Base-by-base conservation (phyloP, 2,329 filamentous ascomycete genomes). In the Apiospora malaysiana region DNA sequence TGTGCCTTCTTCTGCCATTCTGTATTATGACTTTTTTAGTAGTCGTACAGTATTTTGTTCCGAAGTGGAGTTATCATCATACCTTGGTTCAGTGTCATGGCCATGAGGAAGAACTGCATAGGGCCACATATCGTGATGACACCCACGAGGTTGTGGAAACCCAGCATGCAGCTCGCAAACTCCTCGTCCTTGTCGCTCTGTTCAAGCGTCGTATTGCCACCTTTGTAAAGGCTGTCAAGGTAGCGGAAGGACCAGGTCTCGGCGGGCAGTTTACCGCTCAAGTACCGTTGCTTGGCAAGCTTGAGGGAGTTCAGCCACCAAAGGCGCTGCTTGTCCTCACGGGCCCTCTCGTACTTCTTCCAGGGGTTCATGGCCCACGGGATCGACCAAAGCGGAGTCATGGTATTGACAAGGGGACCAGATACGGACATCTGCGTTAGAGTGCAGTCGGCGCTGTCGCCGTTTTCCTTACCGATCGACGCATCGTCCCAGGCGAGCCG, bases 1-100 rank as follows among this genome's bases (percentile, higher is more conserved):
- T 90, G 87, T 6, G 86, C 84, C 74, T 84, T 85, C 70, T 76
- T 79, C 75, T 88, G 84, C 83, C 87, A 88, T 73, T 85, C 82
- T 68, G 32, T 63, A 12, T 7, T 9, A 40, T n/a, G 27, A 7
- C 2, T 9, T 32, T 32, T n/a, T 67, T 14, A 46, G 40, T 14
- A 32, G 16, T 18, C 0, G 4, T 18, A 14, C 8, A 9, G 43
- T 43, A n/a, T 7, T 12, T 40, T 23, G 27, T 42, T 21, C 0
- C 9, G 21, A 42, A 25, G 42, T 14, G 32, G 21, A 23, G 21
- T 0, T 56, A 14, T 21, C 14, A 10, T n/a, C 56, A 63, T 63
- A 68, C 67, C 67, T 0, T 87, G 87, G 73, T 88, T 83, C 73
- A 87, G 78, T 32, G 82, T 81, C 85, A 88, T 86, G 69, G 83